Evolutionary conservation across 176 grass and related monocot species (phyloP).

Genomic region (Carex pumila): DNA sequence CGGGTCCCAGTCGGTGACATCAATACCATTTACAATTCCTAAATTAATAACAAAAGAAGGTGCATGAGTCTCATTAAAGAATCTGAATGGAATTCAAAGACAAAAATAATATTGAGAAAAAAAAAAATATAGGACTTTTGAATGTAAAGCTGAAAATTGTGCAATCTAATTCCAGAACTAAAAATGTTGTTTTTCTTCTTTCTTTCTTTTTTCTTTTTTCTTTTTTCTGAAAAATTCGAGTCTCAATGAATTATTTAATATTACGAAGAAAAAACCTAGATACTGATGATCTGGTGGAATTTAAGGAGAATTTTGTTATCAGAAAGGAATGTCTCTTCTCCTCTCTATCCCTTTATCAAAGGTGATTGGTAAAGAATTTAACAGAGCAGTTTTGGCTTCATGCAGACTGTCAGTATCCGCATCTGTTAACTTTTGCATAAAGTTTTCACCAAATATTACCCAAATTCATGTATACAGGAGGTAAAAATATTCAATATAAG

Average conservation of each 20-base stretch:
- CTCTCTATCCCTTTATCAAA: too few relatives aligned
- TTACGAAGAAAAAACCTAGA: too few relatives aligned
- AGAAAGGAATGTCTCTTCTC: too few relatives aligned
- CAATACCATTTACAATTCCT: conserved; percentile 98
- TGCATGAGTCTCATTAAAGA: not conserved
- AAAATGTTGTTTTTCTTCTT: not conserved
- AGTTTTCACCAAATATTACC: too few relatives aligned
- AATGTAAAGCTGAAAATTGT: not conserved
- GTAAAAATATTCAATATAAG: conserved; percentile 15
- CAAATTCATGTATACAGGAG: not conserved
- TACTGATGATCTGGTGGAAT: too few relatives aligned
- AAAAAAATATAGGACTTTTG: not conserved
- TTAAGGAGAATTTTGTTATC: too few relatives aligned
- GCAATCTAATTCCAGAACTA: not conserved
- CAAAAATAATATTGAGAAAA: not conserved
- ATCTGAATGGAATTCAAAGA: not conserved
- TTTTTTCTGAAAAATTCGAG: not conserved
- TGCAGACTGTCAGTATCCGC: too few relatives aligned
- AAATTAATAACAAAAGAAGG: not conserved
- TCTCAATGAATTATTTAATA: too few relatives aligned
- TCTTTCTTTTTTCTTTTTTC: too few relatives aligned
- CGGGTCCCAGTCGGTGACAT: conserved; percentile 81
- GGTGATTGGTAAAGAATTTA: too few relatives aligned
- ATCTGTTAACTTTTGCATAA: too few relatives aligned
- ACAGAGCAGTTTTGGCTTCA: too few relatives aligned